phyloP scores from a whole-genome alignment of 106 monocot species.

The Cymbidium sinense region DNA sequence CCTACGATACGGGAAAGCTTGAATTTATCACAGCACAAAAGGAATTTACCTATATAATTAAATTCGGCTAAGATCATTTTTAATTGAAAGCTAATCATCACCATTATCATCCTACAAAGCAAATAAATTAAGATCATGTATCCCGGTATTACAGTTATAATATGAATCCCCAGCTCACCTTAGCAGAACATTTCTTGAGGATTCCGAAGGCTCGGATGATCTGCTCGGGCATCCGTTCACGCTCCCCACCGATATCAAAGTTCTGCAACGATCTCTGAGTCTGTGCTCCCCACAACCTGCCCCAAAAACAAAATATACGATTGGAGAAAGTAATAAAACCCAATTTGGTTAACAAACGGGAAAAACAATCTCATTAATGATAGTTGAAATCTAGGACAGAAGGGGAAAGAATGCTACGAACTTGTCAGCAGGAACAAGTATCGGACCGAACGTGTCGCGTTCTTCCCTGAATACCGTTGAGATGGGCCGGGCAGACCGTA shows the following conservation, averaged over 20 bases:
- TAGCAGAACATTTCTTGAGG: conserved; percentile 93
- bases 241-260: conserved; percentile 85
- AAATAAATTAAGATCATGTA: not conserved
- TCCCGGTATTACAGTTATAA: not conserved
- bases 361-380: not conserved
- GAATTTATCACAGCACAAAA: not conserved
- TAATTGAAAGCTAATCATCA: not conserved
- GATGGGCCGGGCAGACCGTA: conserved; percentile 35
- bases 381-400: not conserved
- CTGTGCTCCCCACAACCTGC: conserved; percentile 96
- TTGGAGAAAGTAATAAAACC: not conserved
- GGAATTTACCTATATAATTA: not conserved
- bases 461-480: conserved; percentile 77
- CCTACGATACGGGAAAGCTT: not conserved
- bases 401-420: conserved; percentile 10
- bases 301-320: not conserved
- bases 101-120: not conserved
- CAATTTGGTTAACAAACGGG: not conserved
- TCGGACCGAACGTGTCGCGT: conserved; percentile 77
- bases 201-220: conserved; percentile 82
- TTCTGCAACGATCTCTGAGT: conserved; percentile 97
- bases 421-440: conserved; percentile 73
- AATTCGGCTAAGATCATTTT: not conserved
- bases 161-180: conserved; percentile 28
- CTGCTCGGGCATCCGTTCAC: conserved; percentile 85